phyloP scores from a whole-genome alignment of 306 rosid genomes.

The Glycine soja region DNA sequence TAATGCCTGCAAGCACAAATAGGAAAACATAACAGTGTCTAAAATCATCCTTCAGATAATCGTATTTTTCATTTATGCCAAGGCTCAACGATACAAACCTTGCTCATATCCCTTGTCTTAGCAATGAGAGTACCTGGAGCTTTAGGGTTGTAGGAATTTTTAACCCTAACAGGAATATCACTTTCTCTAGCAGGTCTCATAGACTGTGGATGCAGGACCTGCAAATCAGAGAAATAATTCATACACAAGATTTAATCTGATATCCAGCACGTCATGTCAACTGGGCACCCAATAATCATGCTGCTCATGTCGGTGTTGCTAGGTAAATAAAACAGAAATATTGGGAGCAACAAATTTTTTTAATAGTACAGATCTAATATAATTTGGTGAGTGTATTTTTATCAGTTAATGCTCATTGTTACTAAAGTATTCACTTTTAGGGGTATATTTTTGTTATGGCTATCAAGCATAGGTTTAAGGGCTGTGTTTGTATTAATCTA shows the following conservation, averaged over 20 bases:
- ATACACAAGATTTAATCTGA: neutral
- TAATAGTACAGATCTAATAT: constrained; percentile 23
- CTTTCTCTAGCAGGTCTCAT: constrained; percentile 99
- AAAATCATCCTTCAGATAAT: constrained; percentile 23
- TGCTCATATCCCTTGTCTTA: constrained; percentile 86
- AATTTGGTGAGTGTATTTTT: constrained; percentile 9
- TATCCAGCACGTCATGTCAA: constrained; percentile 26
- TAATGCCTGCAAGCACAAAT: constrained; percentile 71
- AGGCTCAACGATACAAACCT: constrained; percentile 63
- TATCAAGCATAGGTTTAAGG: neutral
- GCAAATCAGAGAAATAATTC: constrained; percentile 45
- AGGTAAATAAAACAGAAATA: constrained; percentile 15
- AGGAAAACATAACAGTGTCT: constrained; percentile 34
- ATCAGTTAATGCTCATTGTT: neutral
- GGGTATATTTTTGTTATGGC: neutral
- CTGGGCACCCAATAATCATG: constrained; percentile 13
- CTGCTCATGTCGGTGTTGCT: constrained; percentile 6
- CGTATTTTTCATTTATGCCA: constrained; percentile 37
- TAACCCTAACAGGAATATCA: constrained; percentile 96
- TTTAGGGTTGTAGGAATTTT: constrained; percentile 92
- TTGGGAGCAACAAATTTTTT: neutral
- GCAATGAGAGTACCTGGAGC: constrained; percentile 96
- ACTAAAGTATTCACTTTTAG: neutral
- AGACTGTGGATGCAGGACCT: constrained; percentile 99
- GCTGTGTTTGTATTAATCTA: neutral